Evolutionary conservation across 805 yeast species (phyloP).

Genomic region (Metschnikowia cubensis): DNA sequence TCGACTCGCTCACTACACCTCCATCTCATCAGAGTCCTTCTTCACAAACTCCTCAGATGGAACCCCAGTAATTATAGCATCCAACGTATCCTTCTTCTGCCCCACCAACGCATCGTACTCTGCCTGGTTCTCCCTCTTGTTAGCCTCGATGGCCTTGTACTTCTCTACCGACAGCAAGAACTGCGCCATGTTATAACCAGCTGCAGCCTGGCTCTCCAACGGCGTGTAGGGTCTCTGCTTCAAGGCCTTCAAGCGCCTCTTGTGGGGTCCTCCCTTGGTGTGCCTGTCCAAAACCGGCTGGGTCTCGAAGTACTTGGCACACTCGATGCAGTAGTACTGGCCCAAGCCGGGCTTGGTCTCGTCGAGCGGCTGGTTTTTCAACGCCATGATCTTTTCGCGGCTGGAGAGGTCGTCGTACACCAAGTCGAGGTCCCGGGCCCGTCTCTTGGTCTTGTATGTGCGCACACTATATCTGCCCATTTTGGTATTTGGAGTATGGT

Average conservation of each 20-base stretch:
- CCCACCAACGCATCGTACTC: conserved; percentile 33
- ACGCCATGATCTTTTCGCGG: conserved; percentile 55
- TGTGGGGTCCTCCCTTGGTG: conserved; percentile 72
- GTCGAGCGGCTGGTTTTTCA: conserved; percentile 81
- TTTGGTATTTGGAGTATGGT: too few species aligned
- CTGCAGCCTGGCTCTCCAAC: conserved; percentile 87
- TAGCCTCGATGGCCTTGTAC: conserved; percentile 44
- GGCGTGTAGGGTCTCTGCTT: conserved; percentile 79
- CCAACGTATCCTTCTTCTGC: conserved; percentile 38
- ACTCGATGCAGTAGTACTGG: conserved; percentile 89
- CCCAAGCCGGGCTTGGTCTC: conserved; percentile 93
- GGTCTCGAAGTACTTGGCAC: conserved; percentile 87
- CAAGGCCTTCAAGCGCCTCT: conserved; percentile 76
- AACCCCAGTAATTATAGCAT: conserved; percentile 31
- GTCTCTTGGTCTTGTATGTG: conserved; percentile 85
- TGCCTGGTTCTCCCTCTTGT: conserved; percentile 41
- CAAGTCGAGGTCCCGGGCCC: conserved; percentile 79
- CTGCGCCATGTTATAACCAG: conserved; percentile 69
- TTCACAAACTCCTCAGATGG: conserved; percentile 20
- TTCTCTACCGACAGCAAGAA: conserved; percentile 62
- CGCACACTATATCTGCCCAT: conserved; percentile 89
- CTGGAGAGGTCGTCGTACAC: conserved; percentile 71
- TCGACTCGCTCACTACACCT: neutral
- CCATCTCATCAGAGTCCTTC: conserved; percentile 2
- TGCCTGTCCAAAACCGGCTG: conserved; percentile 71